Evolutionary conservation across 495 filamentous ascomycete species (phyloP), one percentile per base, ranked within the genome.

Genomic region (Talaromyces borbonicus): DNA sequence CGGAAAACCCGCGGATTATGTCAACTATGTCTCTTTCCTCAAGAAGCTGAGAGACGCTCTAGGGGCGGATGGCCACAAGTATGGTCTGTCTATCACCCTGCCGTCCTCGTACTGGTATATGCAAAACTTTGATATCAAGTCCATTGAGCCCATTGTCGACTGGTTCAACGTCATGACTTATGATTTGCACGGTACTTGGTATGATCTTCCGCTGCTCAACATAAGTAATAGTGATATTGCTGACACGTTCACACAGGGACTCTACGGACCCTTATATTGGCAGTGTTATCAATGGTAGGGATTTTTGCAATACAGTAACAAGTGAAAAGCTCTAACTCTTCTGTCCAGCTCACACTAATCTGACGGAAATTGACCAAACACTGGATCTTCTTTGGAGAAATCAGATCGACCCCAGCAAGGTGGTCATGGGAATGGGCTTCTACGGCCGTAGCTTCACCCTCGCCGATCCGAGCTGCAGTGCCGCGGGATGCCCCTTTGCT

Each of bases 91-190:
- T 5, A 61, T 75, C 24, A 70, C 69, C 0, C 47, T 56, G 4
- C 72, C 70, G 5, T 46, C 62, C 0, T 62, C 53, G 0, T 75
- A 69, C 47, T 75, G 69, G 70, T 77, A 77, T 36, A 29, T 77
- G 4, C 57, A 63, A 26, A 26, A 56, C 12, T 77, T 75, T 45
- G 63, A 76, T 41, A 27, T 76, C 23, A 40, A 56, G 2, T 22
- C 24, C 1, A 47, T 69, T 11, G 43, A 59, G 18, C 12, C 48
- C 1, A 18, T 54, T 23, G 56, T 67, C 4, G 68, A 74, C 48
- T 77, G 58, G 55, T 54, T 73, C 43, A 78, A 78, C 43, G 1
- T 77, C 30, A 79, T 79, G 75, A 50, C 49, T 7, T 76, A 75
- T 46, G 68, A 72, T 50, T 18, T 71, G 3, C 57, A 50, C 32